Base-by-base conservation (phyloP, 1,284 basidiomycete species). In the Gymnopus androsaceus region DNA sequence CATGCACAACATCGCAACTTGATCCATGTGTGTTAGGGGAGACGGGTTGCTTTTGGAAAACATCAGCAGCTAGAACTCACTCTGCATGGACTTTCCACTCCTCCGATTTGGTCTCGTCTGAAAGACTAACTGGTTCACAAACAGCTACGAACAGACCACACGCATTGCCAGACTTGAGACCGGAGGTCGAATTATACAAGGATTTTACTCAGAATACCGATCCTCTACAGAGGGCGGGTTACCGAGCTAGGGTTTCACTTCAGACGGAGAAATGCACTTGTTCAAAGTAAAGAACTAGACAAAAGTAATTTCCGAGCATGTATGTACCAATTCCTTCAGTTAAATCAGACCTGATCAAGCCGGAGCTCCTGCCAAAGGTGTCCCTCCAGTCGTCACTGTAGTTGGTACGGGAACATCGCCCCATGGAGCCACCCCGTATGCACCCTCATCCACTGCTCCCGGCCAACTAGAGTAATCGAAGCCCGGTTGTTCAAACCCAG, bases 71-170 rank as follows among this genome's bases (percentile, higher is more conserved):
- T n/a, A 27, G 28, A 14, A 53, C 57, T 45, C 58, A 82, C 87
- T 91, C 89, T 67, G 88, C 84, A 64, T 85, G 80, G 9, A 88
- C 64, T 67, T n/a, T 90, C 85, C 40, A 91, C 77, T 5, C 88
- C 88, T 12, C 88, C 87, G 19, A 87, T 77, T 12, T 80, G 77
- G 61, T 77, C 77, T 65, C 82, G 76, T 60, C 78, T 70, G 23
- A 69, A 49, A 91, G 71, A 21, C 74, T 74, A 1, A 66, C 58
- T 0, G 89, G 88, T 0, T 88, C 89, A 66, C 88, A 91, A 23
- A 85, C 81, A 33, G 77, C 84, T 2, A 90, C 80, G 12, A 87
- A 70, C 54, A 88, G 74, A 17, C 89, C 89, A 0, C 75, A 78
- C 11, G 82, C 72, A 4, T 70, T 67, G 42, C 74, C 72, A 17